Evolutionary conservation across 768 basidiomycete genomes (phyloP), one percentile per base, ranked within the genome.

Genomic region (Tylopilus subfusipes): DNA sequence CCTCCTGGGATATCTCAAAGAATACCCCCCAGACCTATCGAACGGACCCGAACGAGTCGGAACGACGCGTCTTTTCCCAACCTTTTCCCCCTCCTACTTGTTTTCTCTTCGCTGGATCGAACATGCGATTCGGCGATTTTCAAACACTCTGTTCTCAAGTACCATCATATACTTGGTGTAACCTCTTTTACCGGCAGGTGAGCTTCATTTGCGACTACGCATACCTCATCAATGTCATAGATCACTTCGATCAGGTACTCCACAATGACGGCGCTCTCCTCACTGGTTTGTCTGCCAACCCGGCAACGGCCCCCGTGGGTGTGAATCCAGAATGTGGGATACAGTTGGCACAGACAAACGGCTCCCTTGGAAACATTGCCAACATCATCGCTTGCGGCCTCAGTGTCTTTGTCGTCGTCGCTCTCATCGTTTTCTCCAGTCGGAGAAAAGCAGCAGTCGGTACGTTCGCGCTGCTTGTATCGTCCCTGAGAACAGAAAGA

Each of bases 111-210:
- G 7, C 49, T 33, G 10, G 36, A 33, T 31, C 53, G 47, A 61
- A 61, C 30, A 79, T 82, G 86, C 74, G 73, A 59, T 90, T 92
- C 68, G 89, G 89, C 55, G 85, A 90, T 64, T 92, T 90, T 69
- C 68, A 76, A 64, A 73, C 81, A 19, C 74, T 89, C 48, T 93
- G 92, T 69, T 73, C 76, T 39, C 71, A 81, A 40, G 80, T 81
- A 10, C 90, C 91, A 2, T 89, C 87, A 43, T 88, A 96, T 66
- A 83, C 94, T 0, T 90, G 91, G 83, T 98, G 95, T 74, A 97
- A 97, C 68, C 85, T 97, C 62, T 95, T 96, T 75, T 93, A 93
- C 74, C 82, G 82, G 55, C 93, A 96, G 78, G 85, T 93, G 21
- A 60, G 75, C 64, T 48, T 62, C 25, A 54, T 54, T 31, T 53